phyloP scores from a whole-genome alignment of 352 stramenopile species.

The Pythium brachiatum region DNA sequence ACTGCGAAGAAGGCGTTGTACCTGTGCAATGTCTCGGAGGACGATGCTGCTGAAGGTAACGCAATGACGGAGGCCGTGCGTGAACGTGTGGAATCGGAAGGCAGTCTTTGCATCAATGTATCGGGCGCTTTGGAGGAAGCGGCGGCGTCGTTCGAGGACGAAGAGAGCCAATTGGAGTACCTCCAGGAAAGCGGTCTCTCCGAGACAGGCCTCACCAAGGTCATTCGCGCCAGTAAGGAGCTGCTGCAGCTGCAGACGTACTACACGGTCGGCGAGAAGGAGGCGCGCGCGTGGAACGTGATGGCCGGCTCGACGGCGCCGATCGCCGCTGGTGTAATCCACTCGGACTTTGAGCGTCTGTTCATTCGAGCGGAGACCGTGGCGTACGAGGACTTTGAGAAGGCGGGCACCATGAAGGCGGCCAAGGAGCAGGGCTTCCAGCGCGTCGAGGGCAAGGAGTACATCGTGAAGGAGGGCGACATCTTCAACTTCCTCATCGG shows the following conservation, averaged over 20 bases:
- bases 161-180: conserved; percentile 94
- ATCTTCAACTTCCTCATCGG: conserved; percentile 96
- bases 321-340: conserved; percentile 75
- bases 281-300: conserved; percentile 83
- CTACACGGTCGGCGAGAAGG: conserved; percentile 92
- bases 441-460: conserved; percentile 97
- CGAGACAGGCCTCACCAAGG: conserved; percentile 76
- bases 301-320: conserved; percentile 69
- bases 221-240: conserved; percentile 91
- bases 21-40: conserved; percentile 96
- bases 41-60: conserved; percentile 92
- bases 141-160: conserved; percentile 77
- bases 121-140: conserved; percentile 79
- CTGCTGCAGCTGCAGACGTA: conserved; percentile 96
- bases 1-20: conserved; percentile 97
- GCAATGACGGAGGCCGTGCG: conserved; percentile 87
- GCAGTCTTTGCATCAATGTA: conserved; percentile 67
- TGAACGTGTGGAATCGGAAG: conserved; percentile 62
- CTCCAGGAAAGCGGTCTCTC: conserved; percentile 79
- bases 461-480: conserved; percentile 97
- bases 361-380: conserved; percentile 94
- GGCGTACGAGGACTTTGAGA: conserved; percentile 94
- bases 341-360: conserved; percentile 86
- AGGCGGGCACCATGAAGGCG: conserved; percentile 90
- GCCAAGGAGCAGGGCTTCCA: conserved; percentile 94